Evolutionary conservation across 352 stramenopile genomes (phyloP), one percentile per base, ranked within the genome.

Genomic region (Pythium brachiatum): DNA sequence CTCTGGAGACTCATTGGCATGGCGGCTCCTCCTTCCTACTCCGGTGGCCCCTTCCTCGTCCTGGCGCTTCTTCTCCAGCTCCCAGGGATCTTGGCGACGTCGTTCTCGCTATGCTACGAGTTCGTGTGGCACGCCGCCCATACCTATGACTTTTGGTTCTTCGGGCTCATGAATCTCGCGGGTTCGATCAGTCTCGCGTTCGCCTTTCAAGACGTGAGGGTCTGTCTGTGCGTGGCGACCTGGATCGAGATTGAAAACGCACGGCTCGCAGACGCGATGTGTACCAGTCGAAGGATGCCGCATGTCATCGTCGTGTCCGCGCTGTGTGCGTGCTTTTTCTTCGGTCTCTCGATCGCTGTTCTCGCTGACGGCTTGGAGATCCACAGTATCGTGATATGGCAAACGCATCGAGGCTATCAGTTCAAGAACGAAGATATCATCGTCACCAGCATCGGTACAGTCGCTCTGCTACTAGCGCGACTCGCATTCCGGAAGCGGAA

Each of bases 91-190:
- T 13, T 34, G 7, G 23, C 36, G n/a, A 43, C 26, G n/a, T 46
- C 20, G 7, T 8, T 63, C 4, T 56, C 57, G 29, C 13, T 51
- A 25, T 31, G 41, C 20, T 32, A 41, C 39, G 55, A 61, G 26
- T 61, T 53, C 20, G 2, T 61, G 16, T 53, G 25, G 39, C 39
- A 39, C 3, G 25, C 50, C 25, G 32, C 31, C 9, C 29, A 39
- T 11, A 51, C 44, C 44, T 63, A 56, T 15, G 57, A 63, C 13
- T 63, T 57, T 38, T 63, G 57, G 57, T 63, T 57, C 46, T 63
- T 63, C 12, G 21, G 29, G 1, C 21, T 63, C 7, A 47, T 48
- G 29, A 63, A 63, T 34, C 2, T 39, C 13, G 23, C 31, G 31
- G 36, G 27, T 21, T 11, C 36, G 6, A n/a, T 63, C 16, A 34